phyloP scores from a whole-genome alignment of 176 grass and related monocot species.

The Dendrocalamus sinicus region DNA sequence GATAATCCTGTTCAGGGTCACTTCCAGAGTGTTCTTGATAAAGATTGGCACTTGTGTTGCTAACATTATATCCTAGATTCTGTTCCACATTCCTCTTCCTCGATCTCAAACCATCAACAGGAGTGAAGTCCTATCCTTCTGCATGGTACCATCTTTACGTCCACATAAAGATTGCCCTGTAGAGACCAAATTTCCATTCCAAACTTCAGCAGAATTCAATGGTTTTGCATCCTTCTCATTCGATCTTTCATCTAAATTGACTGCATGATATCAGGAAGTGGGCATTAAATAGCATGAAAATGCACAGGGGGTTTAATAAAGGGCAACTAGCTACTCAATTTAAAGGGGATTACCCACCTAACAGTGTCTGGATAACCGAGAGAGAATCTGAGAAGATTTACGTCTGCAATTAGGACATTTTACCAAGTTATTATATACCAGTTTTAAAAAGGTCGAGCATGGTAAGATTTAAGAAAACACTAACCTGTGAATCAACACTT shows the following conservation, averaged over 20 bases:
- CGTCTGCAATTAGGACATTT: slow-evolving; percentile 63
- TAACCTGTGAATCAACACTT: slow-evolving; percentile 93
- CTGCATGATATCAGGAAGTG: slow-evolving; percentile 47
- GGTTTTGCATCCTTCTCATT: slow-evolving; percentile 61
- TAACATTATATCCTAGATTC: slow-evolving; percentile 36
- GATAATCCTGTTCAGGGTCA: slow-evolving; percentile 73
- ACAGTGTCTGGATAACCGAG: slow-evolving; percentile 84
- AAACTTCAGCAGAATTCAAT: slow-evolving; percentile 53
- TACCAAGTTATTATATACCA: slow-evolving; percentile 20
- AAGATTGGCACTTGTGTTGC: slow-evolving; percentile 44
- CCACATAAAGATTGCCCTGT: slow-evolving; percentile 41
- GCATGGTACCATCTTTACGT: slow-evolving; percentile 42
- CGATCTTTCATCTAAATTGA: slow-evolving; percentile 73
- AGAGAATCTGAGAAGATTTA: slow-evolving; percentile 90
- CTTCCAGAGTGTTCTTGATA: slow-evolving; percentile 65
- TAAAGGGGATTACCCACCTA: slow-evolving; percentile 53
- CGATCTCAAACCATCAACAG: slow-evolving; percentile 66
- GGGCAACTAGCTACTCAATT: slow-evolving; percentile 8
- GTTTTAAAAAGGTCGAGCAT: slow-evolving; percentile 19
- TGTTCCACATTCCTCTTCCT: slow-evolving; percentile 58
- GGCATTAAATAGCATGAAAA: slow-evolving; percentile 36
- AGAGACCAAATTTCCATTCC: slow-evolving; percentile 52
- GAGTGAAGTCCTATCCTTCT: slow-evolving; percentile 42
- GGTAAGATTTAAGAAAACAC: slow-evolving; percentile 37
- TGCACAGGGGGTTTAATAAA: slow-evolving; percentile 9